Evolutionary conservation across 129 eudicot genomes (phyloP).

Genomic region (Flaveria bidentis): DNA sequence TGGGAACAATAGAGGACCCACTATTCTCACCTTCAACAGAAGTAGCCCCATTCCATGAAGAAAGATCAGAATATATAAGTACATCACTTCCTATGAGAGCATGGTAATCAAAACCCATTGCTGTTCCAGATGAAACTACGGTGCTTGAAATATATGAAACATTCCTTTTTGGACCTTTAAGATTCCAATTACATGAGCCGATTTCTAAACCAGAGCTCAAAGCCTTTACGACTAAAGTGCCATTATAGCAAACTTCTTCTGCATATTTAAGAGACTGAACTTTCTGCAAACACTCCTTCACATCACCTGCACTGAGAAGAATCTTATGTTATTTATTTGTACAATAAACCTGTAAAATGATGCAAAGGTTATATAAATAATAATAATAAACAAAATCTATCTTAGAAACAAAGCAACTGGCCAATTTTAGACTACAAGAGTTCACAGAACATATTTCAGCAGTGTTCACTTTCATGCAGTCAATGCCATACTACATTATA

Average conservation of each 20-base stretch:
- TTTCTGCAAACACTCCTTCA: constrained; percentile 69
- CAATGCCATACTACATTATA: background rate
- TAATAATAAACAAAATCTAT: background rate
- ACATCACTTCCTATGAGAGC: constrained; percentile 62
- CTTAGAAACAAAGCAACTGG: background rate
- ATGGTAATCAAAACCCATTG: constrained; percentile 63
- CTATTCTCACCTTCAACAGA: constrained; percentile 27
- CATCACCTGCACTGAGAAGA: constrained; percentile 84
- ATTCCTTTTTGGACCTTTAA: constrained; percentile 57
- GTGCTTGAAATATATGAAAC: constrained; percentile 57
- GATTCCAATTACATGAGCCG: constrained; percentile 83
- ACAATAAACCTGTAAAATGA: background rate
- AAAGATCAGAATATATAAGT: constrained; percentile 66
- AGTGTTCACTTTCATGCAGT: background rate
- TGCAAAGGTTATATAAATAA: background rate
- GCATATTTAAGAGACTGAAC: constrained; percentile 70
- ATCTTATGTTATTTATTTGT: constrained; percentile 18
- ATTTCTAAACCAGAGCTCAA: constrained; percentile 88
- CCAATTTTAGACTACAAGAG: background rate
- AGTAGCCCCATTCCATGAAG: constrained; percentile 27
- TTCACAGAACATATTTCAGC: background rate
- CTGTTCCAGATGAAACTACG: constrained; percentile 44
- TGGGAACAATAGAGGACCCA: constrained; percentile 30
- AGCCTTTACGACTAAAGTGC: constrained; percentile 62
- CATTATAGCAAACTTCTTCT: constrained; percentile 83